A percentile compares a stretch with the other conserved stretches of the same genome.
phyloP scores from a whole-genome alignment of 306 rosid species.

The Dryas alaskensis region DNA sequence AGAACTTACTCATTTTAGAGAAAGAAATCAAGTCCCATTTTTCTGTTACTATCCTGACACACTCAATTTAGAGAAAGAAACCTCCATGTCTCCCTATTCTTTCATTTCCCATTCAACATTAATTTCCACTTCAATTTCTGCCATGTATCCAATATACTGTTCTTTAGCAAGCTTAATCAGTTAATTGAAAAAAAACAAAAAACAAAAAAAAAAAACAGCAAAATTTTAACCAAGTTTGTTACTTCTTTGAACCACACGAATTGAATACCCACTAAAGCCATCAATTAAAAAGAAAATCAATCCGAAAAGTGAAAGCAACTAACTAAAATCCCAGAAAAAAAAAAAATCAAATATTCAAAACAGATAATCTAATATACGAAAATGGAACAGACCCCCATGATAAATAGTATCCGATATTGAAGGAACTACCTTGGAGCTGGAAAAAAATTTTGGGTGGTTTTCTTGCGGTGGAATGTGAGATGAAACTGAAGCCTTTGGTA shows the following conservation, averaged over 20 bases:
- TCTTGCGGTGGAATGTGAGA: conserved; percentile 37
- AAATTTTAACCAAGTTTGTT: background rate
- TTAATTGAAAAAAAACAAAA: background rate
- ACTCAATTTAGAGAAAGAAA: background rate
- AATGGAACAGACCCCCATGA: background rate
- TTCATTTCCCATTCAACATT: background rate
- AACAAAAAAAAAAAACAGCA: background rate
- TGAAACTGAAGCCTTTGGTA: conserved; percentile 34
- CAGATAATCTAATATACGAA: background rate
- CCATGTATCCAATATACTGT: conserved; percentile 4
- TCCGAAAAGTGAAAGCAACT: background rate
- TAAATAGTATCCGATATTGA: background rate
- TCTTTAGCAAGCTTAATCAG: conserved; percentile 3
- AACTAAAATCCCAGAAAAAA: background rate
- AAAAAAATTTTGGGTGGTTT: conserved; percentile 38
- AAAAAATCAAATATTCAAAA: background rate
- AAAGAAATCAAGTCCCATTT: background rate
- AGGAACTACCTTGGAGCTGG: conserved; percentile 64
- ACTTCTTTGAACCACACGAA: background rate
- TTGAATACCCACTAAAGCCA: background rate
- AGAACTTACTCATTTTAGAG: background rate
- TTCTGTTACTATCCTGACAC: background rate
- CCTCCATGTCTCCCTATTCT: background rate
- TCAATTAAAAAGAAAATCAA: conserved; percentile 2
- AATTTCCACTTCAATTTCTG: conserved; percentile 6